These are phyloP conservation scores for Vigna unguiculata DNA, from an alignment of 306 rosid species.

Conservation along the genomic window DNA sequence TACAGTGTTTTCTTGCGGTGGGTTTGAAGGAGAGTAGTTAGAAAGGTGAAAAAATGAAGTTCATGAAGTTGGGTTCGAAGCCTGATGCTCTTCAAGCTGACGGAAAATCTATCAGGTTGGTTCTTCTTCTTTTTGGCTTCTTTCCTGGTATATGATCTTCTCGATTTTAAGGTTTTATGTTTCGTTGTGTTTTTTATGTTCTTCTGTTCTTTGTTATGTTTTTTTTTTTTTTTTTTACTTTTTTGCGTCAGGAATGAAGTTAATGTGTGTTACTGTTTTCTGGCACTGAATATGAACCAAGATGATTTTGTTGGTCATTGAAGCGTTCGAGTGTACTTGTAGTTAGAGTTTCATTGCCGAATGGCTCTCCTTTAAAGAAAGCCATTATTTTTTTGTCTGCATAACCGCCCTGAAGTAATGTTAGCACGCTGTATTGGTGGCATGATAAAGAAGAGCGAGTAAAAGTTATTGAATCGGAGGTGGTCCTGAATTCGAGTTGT, in stretches of 20 bases:
- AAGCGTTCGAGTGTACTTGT: slow-evolving; percentile 12
- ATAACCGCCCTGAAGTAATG: slow-evolving; percentile 17
- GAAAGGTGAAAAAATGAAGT: slow-evolving; percentile 68
- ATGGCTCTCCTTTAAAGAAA: slow-evolving; percentile 17
- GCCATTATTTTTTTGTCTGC: neutral
- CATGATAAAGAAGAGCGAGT: slow-evolving; percentile 20
- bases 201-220: neutral
- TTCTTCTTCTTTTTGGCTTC: slow-evolving; percentile 10
- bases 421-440: slow-evolving; percentile 28
- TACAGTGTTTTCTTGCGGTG: neutral
- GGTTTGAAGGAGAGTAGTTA: neutral
- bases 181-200: slow-evolving; percentile 15
- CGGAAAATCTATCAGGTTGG: slow-evolving; percentile 75
- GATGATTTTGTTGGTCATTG: slow-evolving; percentile 18
- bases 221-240: too few relatives aligned
- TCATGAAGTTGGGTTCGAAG: slow-evolving; percentile 96
- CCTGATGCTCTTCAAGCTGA: slow-evolving; percentile 88
- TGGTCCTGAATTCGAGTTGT: slow-evolving; percentile 68
- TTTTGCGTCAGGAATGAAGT: neutral
- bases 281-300: slow-evolving; percentile 14
- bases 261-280: neutral
- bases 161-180: neutral
- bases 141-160: neutral
- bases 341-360: neutral
- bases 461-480: slow-evolving; percentile 47